Evolutionary conservation across 2,329 filamentous ascomycete species (phyloP).

Genomic region (Aspergillus sp.): DNA sequence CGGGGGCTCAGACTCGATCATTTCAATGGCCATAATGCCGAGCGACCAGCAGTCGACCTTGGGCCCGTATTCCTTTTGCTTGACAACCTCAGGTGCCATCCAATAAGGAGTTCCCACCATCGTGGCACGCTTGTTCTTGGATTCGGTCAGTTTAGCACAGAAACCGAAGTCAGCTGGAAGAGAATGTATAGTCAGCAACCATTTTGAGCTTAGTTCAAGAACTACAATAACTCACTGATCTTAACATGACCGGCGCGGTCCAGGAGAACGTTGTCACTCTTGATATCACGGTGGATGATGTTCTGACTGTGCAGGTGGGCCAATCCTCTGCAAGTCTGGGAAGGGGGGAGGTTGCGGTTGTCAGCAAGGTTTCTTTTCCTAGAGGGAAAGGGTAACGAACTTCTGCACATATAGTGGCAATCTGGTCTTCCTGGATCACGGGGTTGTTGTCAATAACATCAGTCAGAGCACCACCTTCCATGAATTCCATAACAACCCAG

Average conservation of each 20-base stretch:
- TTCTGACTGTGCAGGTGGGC: slow-evolving; percentile 92
- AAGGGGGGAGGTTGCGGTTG: too few species aligned
- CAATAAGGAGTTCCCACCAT: slow-evolving; percentile 99
- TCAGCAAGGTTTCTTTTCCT: too few species aligned
- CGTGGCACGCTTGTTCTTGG: slow-evolving; percentile 92
- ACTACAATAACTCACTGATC: slow-evolving; percentile 64
- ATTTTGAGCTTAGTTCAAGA: not conserved
- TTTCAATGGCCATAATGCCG: slow-evolving; percentile 99
- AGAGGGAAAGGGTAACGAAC: slow-evolving; percentile 45
- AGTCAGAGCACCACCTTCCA: slow-evolving; percentile 95
- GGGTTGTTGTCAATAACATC: slow-evolving; percentile 99
- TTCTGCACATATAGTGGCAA: slow-evolving; percentile 94
- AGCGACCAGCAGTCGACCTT: slow-evolving; percentile 99
- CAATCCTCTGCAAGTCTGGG: slow-evolving; percentile 88
- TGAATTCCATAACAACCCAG: slow-evolving; percentile 99
- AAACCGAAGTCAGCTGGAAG: slow-evolving; percentile 91
- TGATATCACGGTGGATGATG: slow-evolving; percentile 98
- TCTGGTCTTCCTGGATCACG: slow-evolving; percentile 90
- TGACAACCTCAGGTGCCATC: slow-evolving; percentile 99
- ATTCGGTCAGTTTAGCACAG: slow-evolving; percentile 95
- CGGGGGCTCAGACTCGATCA: slow-evolving; percentile 97
- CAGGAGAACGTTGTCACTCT: slow-evolving; percentile 95
- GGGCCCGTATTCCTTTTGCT: slow-evolving; percentile 96
- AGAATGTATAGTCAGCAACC: slow-evolving; percentile 15
- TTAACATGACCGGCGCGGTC: slow-evolving; percentile 95